Percentiles rank a stretch among this genome's conserved stretches.
Conservation (phyloP, 805 yeast species). For the Nakazawaea populi region DNA sequence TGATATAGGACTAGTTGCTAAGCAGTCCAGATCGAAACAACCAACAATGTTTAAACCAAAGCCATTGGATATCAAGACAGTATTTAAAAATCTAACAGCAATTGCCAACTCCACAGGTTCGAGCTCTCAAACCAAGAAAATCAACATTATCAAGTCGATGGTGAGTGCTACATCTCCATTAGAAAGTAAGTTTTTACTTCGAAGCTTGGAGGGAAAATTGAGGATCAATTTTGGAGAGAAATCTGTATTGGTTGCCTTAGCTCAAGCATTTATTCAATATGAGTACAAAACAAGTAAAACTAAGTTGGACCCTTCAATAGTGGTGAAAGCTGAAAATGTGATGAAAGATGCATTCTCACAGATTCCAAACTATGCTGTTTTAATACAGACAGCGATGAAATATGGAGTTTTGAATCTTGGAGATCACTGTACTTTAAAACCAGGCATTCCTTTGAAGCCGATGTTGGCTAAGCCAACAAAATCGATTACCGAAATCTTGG, state of each 20-base stretch:
- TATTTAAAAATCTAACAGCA: slow-evolving; percentile 64
- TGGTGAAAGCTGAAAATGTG: slow-evolving; percentile 66
- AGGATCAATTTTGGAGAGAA: slow-evolving; percentile 94
- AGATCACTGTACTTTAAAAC: slow-evolving; percentile 68
- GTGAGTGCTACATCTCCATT: slow-evolving; percentile 77
- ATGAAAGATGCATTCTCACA: slow-evolving; percentile 85
- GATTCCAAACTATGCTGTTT: slow-evolving; percentile 81
- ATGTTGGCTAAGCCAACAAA: slow-evolving; percentile 98
- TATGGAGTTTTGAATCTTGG: slow-evolving; percentile 63
- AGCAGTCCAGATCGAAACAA: slow-evolving; percentile 75
- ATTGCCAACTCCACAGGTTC: slow-evolving; percentile 79
- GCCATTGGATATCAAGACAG: slow-evolving; percentile 66
- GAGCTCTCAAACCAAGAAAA: slow-evolving; percentile 75
- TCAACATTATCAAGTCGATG: slow-evolving; percentile 74
- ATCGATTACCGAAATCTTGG: slow-evolving; percentile 85
- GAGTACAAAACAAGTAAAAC: slow-evolving; percentile 35
- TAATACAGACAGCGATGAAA: slow-evolving; percentile 60
- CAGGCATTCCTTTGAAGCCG: slow-evolving; percentile 94
- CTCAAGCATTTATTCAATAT: slow-evolving; percentile 70
- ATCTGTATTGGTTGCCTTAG: slow-evolving; percentile 75
- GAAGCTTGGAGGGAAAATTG: slow-evolving; percentile 88
- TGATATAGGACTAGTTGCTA: slow-evolving; percentile 88
- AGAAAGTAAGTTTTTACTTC: slow-evolving; percentile 86
- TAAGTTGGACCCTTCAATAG: slow-evolving; percentile 30
- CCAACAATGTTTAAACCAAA: slow-evolving; percentile 92